Evolutionary conservation across 495 filamentous ascomycete genomes (phyloP), one percentile per base, ranked within the genome.

Genomic region (Penicillium nucicola): DNA sequence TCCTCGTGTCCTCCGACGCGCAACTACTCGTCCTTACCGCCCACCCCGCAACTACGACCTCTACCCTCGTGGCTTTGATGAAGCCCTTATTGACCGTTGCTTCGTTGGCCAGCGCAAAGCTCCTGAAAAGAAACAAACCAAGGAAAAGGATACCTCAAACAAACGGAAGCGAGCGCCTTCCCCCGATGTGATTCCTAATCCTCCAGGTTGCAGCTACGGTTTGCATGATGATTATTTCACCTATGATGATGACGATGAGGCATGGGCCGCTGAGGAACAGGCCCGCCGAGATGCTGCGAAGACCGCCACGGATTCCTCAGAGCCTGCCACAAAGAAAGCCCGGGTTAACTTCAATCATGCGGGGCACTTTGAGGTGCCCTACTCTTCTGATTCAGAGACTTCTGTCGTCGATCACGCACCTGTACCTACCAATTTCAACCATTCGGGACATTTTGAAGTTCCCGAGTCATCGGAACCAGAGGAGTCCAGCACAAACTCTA

Each of bases 111-210:
- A 22, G 5, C 25, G 17, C 38, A 15, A 30, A 23, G 23, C 18
- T 22, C 38, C 30, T 11, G n/a, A 35, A 4, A 28, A 48, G 1
- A n/a, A 14, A 7, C 14, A 39, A 39, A 5, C 3, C 5, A 7
- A 3, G 9, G 23, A 28, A 28, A 28, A 0, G 0, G 25, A 28
- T 8, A 43, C 48, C n/a, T 30, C 53, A 20, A 66, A 62, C 48
- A 77, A 77, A 57, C 70, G 75, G 43, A 72, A 72, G 54, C 67
- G 67, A 8, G 42, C 44, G n/a, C 55, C 61, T 2, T 75, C 73
- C 23, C 75, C 75, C 14, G 70, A 74, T 45, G 54, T 64, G 1
- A 78, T 77, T 38, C 74, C 75, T 0, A 75, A 76, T 50, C 75
- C 75, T 11, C 41, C 52, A 15, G 72, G 66, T 14, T 68, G 61